Conservation (phyloP, 139 green algal genomes). For the Coelastrella sp. region DNA sequence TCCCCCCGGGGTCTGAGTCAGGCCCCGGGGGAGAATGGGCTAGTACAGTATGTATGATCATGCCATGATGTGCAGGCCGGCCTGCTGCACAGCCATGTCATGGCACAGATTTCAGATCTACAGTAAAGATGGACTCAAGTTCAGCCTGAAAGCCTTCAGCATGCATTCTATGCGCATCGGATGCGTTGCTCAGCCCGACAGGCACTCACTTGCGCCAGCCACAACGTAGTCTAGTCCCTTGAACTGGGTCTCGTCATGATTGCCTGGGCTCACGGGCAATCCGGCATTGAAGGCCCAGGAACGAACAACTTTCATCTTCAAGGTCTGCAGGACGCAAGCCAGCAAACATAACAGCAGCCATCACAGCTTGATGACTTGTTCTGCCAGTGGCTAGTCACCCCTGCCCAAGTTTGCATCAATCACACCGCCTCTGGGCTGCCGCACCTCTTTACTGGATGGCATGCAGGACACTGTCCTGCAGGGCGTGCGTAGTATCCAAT, state of each 20-base stretch:
- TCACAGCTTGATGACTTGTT: background rate
- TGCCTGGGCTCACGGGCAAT: constrained; percentile 33
- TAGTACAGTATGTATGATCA: no score
- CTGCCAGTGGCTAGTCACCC: background rate
- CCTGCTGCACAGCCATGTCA: no score
- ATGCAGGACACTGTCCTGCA: background rate
- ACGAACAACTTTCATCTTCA: constrained; percentile 52
- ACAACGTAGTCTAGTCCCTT: constrained; percentile 48
- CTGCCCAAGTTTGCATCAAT: no score
- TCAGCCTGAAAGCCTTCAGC: no score
- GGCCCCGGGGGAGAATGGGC: no score
- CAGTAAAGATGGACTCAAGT: no score
- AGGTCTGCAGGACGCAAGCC: constrained; percentile 26
- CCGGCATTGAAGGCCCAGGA: constrained; percentile 62
- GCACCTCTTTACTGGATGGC: no score
- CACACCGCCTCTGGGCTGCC: no score
- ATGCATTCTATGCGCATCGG: no score
- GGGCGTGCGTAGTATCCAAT: background rate
- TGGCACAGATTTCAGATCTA: no score
- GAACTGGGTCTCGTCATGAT: constrained; percentile 48
- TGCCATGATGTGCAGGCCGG: no score
- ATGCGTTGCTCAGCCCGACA: background rate
- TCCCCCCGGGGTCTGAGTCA: no score
- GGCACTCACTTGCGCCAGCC: constrained; percentile 9
- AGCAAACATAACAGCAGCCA: background rate